phyloP scores from a whole-genome alignment of 495 filamentous ascomycete species.

The Ascobolus immersus region DNA sequence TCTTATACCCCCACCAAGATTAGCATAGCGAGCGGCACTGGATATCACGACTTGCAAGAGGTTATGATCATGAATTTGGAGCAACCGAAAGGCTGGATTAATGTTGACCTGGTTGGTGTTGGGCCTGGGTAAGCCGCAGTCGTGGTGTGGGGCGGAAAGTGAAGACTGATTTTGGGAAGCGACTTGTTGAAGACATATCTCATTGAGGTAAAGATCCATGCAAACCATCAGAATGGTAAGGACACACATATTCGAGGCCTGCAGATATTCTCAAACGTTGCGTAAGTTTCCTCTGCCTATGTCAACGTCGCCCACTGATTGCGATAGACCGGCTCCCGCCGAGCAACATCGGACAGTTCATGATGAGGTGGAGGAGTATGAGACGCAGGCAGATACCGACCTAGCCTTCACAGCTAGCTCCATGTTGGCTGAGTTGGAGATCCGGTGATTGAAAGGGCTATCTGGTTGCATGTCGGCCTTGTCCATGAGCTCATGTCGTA shows the following conservation, averaged over 20 bases:
- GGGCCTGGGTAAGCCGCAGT: constrained; percentile 12
- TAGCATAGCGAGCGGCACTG: constrained; percentile 58
- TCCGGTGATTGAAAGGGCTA: constrained; percentile 9
- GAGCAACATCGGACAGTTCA: constrained; percentile 6
- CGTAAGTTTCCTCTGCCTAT: constrained; percentile 5
- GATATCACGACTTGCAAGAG: constrained; percentile 61
- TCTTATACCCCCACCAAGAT: constrained; percentile 93
- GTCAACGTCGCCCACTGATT: not conserved
- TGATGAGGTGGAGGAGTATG: constrained; percentile 12
- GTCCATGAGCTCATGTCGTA: no score
- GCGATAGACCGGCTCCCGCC: not conserved
- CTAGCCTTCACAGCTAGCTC: no score
- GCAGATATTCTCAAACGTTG: constrained; percentile 64
- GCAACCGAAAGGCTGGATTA: constrained; percentile 67
- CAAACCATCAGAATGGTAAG: constrained; percentile 98
- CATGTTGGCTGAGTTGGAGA: constrained; percentile 13
- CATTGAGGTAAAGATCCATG: constrained; percentile 61
- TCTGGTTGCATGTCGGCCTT: no score
- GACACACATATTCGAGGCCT: constrained; percentile 88
- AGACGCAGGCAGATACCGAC: constrained; percentile 6
- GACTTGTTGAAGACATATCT: constrained; percentile 51
- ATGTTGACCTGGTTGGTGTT: constrained; percentile 50
- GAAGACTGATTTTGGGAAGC: constrained; percentile 3
- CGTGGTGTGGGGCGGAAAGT: not conserved
- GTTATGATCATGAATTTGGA: constrained; percentile 58